Base-by-base conservation (phyloP, 768 basidiomycete species). In the Mrakia gelida region DNA sequence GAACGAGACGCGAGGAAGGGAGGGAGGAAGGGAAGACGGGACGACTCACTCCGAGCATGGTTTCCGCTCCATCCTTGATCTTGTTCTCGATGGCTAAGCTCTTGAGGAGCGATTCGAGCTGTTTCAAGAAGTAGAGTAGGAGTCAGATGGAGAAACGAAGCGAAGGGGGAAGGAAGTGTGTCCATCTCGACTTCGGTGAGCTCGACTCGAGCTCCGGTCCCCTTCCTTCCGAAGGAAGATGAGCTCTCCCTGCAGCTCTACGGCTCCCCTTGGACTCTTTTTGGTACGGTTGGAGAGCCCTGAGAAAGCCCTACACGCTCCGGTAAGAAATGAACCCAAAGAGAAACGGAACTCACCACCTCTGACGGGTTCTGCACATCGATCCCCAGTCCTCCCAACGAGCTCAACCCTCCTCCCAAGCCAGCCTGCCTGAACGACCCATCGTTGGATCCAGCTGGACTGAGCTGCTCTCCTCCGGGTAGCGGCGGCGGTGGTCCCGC, bases 51-150 rank as follows among this genome's bases (percentile, higher is more conserved):
- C 90, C 89, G 21, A 97, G 86, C 79, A 98, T 87, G 81, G 92
- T 94, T 86, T 95, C 93, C 0, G 95, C 95, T 16, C 95, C 95
- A 84, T 94, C 94, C 83, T 90, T 93, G 79, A 97, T 93, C 75
- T 79, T 79, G 74, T 49, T 75, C 62, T 95, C 91, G 79, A 92
- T 87, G 74, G 89, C 88, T 28, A 95, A 86, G 81, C 90, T 89
- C 75, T 87, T 88, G 71, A 89, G 88, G 28, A 97, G 86, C 8
- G 87, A 85, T 65, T 90, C 90, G 70, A 94, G 84, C 93, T 93
- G 78, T 41, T 34, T n/a, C 9, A 5, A 38, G 32, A n/a, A 70
- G 41, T 2, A 38, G 0, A 45, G 41, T 7, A 38, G 1, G 32
- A 15, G 32, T 26, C 34, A 41, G 67, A 41, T 1, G 38, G 67